Evolutionary conservation across 805 yeast species (phyloP), one percentile per base, ranked within the genome.

Genomic region (Candida boidinii): DNA sequence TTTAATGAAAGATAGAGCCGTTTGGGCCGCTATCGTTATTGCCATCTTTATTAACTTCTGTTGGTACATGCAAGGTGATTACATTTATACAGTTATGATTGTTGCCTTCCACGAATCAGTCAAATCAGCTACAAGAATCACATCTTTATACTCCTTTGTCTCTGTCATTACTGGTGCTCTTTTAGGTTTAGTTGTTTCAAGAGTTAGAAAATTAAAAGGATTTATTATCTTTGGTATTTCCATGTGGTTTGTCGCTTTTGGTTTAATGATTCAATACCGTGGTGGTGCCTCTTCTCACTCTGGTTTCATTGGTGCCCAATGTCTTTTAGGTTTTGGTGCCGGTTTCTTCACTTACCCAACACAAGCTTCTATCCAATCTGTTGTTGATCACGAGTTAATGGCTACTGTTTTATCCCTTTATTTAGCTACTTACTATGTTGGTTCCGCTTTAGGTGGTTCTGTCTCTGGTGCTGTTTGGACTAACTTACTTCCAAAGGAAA

Each of bases 381-480:
- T 71, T 36, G 67, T 73, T 23, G 67, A 61, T 41, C 87, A 78
- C 54, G 78, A 73, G 47, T 66, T 70, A 53, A 69, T 78, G 76
- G 83, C 82, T 9, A 67, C 72, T 29, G 66, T 72, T 22, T 67
- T 76, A 28, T 66, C 84, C 2, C 52, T 76, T 26, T 73, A 70
- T 54, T 60, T 73, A 42, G 64, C 85, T 3, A 51, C 69, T 16
- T 77, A 76, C 51, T 66, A 71, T 42, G 62, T 79, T 36, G 88
- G 88, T 7, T 53, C 73, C 10, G 81, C 83, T 4, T 44, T 79
- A 31, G 87, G 87, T 16, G 54, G 68, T 21, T 56, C 79, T 17
- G 68, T 80, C 17, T 66, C 83, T 15, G 86, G 85, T 42, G 84
- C 85, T 20, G 64, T 79, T 27, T 80, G 85, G 85, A 71, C 82